Base-by-base conservation (phyloP, 169 alveolate genomes). In the Plasmodium billcollinsi region DNA sequence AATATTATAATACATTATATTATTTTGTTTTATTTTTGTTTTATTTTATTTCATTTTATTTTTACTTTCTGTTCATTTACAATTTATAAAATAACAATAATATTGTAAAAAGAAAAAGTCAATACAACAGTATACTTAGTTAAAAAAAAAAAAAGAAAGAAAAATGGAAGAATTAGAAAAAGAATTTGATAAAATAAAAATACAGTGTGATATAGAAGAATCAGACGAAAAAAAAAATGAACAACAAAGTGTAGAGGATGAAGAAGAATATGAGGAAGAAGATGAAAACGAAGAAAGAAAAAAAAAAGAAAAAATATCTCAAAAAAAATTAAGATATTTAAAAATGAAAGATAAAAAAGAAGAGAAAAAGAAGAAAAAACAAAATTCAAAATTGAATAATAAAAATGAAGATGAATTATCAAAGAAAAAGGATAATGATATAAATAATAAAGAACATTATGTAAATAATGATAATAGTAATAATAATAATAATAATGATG, bases 341-440 rank as follows among this genome's bases (percentile, higher is more conserved):
- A 88, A 73, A 67, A 88, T 76, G 89, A 76, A 76, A 76, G 76
- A 76, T 21, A 76, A 76, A 14, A 76, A 76, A 21, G 89, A 76
- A 76, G 89, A 76, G 66, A 76, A 76, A 65, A 76, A 63, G 59
- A 62, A 21, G 24, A 76, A 76, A 29, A 76, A 76, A 56, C 75
- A 62, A 62, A 59, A 58, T 15, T 21, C 71, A 20, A 75, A 88
- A 29, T 18, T 71, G 2, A 61, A 21, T 47, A 85, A 85, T 72
- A 61, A 63, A 63, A 49, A 59, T 43, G 69, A 65, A 21, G 52
- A n/a, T 65, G 45, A 70, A 6, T 43, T 2, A 8, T 49, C 26
- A 20, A 15, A 39, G 33, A 50, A 43, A 49, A 67, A 62, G 21
- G 75, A 50, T 39, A 43, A 76, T 18, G 66, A 76, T 76, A 58